A percentile compares a stretch with the other conserved stretches of the same genome.
Evolutionary conservation across 2,329 filamentous ascomycete species (phyloP).

Genomic region (Colletotrichum sp.): DNA sequence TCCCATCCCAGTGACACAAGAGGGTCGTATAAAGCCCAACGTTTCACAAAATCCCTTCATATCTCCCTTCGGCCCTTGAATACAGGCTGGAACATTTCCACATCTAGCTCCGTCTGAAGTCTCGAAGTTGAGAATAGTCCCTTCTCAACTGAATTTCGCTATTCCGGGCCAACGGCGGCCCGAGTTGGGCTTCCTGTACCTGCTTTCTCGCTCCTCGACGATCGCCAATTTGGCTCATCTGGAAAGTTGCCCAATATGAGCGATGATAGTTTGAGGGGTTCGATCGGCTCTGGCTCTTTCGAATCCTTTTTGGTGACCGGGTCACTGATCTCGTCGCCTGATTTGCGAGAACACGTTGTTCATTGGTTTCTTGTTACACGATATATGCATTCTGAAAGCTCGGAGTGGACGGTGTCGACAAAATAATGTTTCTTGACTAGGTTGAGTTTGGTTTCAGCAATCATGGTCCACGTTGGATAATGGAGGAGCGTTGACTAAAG

Average conservation of each 20-base stretch:
- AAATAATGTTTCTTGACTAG: not conserved
- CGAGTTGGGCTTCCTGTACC: not conserved
- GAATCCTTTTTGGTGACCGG: not conserved
- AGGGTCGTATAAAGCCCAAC: not conserved
- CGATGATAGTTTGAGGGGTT: fast-evolving
- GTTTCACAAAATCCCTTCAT: not conserved
- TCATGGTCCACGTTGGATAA: not conserved
- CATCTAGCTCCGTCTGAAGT: not conserved
- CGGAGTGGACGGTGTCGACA: fast-evolving
- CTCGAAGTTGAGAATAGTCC: fast-evolving
- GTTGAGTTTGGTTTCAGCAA: not conserved
- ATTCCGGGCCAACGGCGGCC: not conserved
- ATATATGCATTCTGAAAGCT: not conserved
- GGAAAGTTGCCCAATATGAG: not conserved
- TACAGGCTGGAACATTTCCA: not conserved
- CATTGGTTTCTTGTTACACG: not conserved
- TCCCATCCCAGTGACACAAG: not conserved
- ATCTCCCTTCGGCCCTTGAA: not conserved
- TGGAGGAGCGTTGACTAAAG: not conserved
- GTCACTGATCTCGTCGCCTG: not conserved
- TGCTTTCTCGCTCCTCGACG: not conserved
- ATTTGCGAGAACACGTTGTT: not conserved
- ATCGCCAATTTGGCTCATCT: fast-evolving
- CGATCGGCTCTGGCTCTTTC: not conserved
- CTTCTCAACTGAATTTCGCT: not conserved